Conservation (phyloP, 352 stramenopile genomes). For the Ophiocytium majus region DNA sequence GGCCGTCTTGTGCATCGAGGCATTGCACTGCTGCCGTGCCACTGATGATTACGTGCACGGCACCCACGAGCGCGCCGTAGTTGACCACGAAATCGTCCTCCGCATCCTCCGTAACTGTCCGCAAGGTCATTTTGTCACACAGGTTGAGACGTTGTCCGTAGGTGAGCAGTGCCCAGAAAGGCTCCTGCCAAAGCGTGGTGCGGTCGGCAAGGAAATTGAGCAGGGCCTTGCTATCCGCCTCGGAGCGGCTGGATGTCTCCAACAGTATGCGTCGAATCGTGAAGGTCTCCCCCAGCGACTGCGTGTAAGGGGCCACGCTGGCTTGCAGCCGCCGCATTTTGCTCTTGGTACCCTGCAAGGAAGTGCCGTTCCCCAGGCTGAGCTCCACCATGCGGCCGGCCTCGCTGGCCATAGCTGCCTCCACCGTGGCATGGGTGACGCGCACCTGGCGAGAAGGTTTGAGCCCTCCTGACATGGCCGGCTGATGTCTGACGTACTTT, state of each 20-base stretch:
- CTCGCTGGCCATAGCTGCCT: too few relatives aligned
- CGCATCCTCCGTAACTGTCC: neutral
- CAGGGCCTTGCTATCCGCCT: neutral
- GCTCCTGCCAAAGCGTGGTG: neutral
- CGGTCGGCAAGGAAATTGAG: neutral
- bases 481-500: too few relatives aligned
- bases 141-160: neutral
- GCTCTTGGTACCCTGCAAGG: neutral
- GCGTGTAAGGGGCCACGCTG: neutral
- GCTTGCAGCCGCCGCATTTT: neutral
- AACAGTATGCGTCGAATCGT: neutral
- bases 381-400: neutral
- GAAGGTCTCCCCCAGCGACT: neutral
- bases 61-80: neutral
- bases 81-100: neutral
- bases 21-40: neutral
- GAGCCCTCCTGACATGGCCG: too few relatives aligned
- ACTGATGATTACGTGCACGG: neutral
- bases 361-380: neutral
- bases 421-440: neutral
- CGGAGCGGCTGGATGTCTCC: neutral
- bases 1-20: neutral
- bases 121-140: neutral
- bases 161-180: neutral
- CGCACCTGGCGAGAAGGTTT: neutral